phyloP scores from a whole-genome alignment of 2,329 filamentous ascomycete genomes.

The Xylaria sp. region DNA sequence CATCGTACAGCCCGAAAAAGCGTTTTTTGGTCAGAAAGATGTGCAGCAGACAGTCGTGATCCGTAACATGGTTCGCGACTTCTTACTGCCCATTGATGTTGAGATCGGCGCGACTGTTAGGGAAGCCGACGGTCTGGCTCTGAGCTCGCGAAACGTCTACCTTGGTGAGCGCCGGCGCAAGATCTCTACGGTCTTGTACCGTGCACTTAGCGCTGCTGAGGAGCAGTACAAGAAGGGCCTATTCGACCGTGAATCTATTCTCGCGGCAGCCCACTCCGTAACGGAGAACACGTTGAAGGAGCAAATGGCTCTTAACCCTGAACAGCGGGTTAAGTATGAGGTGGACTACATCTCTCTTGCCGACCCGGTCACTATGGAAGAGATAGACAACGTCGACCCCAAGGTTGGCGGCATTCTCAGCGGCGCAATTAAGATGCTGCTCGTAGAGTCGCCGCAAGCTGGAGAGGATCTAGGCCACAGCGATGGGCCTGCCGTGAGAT shows the following conservation, averaged over 20 bases:
- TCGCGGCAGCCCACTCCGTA: conserved; percentile 63
- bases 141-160: conserved; percentile 93
- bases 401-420: conserved; percentile 75
- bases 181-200: conserved; percentile 66
- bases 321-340: conserved; percentile 65
- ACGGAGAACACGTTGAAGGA: conserved; percentile 49
- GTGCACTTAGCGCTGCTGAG: conserved; percentile 66
- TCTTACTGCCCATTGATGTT: conserved; percentile 71
- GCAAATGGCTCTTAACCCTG: conserved; percentile 56
- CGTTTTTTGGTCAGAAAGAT: conserved; percentile 97
- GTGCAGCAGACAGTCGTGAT: conserved; percentile 94
- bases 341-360: conserved; percentile 91
- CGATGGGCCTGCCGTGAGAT: conserved; percentile 68
- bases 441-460: conserved; percentile 62
- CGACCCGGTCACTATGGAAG: conserved; percentile 76
- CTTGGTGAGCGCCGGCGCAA: conserved; percentile 68
- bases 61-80: conserved; percentile 78
- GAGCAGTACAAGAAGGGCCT: conserved; percentile 53
- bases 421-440: conserved; percentile 83
- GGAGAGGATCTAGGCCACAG: conserved; percentile 72
- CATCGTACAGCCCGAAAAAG: conserved; percentile 68
- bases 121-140: conserved; percentile 75
- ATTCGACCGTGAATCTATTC: conserved; percentile 57
- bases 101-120: conserved; percentile 69
- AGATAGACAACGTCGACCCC: conserved; percentile 66